Base-by-base conservation (phyloP, 805 yeast species). In the Clavispora santaluciae region DNA sequence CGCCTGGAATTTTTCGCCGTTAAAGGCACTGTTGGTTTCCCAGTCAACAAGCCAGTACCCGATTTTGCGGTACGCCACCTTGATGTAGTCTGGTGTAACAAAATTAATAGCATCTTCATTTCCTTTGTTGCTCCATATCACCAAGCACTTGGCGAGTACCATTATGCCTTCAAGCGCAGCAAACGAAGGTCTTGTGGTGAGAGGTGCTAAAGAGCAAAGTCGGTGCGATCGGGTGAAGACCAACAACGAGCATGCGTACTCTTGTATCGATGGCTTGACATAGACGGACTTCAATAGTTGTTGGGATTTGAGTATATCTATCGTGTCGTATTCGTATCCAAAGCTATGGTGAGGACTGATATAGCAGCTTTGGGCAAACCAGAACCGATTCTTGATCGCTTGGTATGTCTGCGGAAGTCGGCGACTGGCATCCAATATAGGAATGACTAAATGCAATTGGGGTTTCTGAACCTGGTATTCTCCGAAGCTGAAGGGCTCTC, bases 21-120 rank as follows among this genome's bases (percentile, higher is more conserved):
- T 36, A 35, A 52, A 61, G 6, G 44, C 28, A 10, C 35, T 20
- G 41, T 60, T 58, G 22, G 56, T 49, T 41, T 68, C 68, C 73
- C 73, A 69, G 46, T 66, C 68, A 9, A 69, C 67, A 13, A 67
- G 51, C 75, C 75, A 69, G 55, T 67, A 68, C 18, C 64, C 70
- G 6, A 69, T 49, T 43, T 64, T 64, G 21, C 69, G 51, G 46
- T 57, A 55, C 5, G 72, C 68, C n/a, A 64, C 50, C 45, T 68
- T 68, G 30, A 60, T 61, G 28, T 46, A 50, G 31, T 64, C 70
- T 0, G 73, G 72, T 3, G 73, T 68, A 6, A 65, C 64, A 42
- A 46, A 68, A 17, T 54, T 35, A 7, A 17, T 22, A 22, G 23
- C 18, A 1, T 33, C 25, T 5, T 29, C 25, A 11, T 22, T 18